Evolutionary conservation across 2,329 filamentous ascomycete genomes (phyloP).

Genomic region (Ophiocordyceps robertsii): DNA sequence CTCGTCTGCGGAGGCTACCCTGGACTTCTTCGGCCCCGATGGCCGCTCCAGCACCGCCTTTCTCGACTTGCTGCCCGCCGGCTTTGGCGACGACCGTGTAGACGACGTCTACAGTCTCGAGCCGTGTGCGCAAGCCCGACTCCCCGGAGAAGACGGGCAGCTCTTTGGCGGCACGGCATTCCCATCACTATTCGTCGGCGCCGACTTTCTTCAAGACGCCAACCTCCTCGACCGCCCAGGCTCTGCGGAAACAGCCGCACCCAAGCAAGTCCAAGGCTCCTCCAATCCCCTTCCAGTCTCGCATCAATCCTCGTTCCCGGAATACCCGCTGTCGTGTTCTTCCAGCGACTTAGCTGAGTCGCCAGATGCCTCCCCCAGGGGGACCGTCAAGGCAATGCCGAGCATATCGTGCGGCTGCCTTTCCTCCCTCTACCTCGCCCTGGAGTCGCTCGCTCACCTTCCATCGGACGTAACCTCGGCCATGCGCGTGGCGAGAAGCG

Average conservation of each 20-base stretch:
- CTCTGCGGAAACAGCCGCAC: slow-evolving; percentile 10
- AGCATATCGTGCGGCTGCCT: slow-evolving; percentile 31
- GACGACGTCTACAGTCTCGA: slow-evolving; percentile 4
- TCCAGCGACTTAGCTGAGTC: slow-evolving; percentile 8
- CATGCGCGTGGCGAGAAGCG: slow-evolving; percentile 32
- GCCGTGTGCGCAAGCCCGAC: slow-evolving; percentile 3
- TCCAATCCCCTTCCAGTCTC: background rate
- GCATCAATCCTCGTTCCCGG: slow-evolving; percentile 7
- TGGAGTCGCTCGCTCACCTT: slow-evolving; percentile 34
- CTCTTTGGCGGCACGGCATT: slow-evolving; percentile 2
- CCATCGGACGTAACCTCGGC: slow-evolving; percentile 30
- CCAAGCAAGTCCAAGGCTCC: slow-evolving; percentile 12
- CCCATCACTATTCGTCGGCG: slow-evolving; percentile 9
- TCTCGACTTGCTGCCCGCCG: slow-evolving; percentile 21
- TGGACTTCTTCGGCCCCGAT: slow-evolving; percentile 20
- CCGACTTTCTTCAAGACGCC: slow-evolving; percentile 17
- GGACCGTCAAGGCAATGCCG: slow-evolving; percentile 12
- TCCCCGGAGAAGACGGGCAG: background rate
- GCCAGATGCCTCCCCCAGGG: background rate
- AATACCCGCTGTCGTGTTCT: slow-evolving; percentile 8
- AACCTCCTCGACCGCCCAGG: slow-evolving; percentile 18
- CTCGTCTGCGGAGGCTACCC: slow-evolving; percentile 14
- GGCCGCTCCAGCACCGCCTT: slow-evolving; percentile 17
- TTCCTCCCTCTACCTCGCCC: slow-evolving; percentile 33
- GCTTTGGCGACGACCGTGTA: slow-evolving; percentile 8